Evolutionary conservation across 306 rosid species (phyloP), one percentile per base, ranked within the genome.

Genomic region (Nissolia schottii): DNA sequence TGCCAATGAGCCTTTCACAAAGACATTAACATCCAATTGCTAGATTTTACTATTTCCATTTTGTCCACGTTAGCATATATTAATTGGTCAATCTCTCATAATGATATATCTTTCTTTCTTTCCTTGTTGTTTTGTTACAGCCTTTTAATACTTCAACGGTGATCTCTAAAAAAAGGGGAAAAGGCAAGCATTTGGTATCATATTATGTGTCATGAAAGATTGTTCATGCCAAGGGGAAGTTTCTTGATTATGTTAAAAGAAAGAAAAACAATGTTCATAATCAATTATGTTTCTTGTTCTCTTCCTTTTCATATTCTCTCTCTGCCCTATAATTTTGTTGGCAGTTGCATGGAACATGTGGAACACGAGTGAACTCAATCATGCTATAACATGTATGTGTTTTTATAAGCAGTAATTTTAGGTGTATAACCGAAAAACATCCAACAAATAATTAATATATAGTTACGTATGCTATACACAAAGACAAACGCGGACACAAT

Each of bases 271-370:
- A 8, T 8, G 57, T 27, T 27, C 65, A 70, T 70, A 49, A 61
- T 54, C 48, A 70, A 19, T 10, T 35, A n/a, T n/a, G n/a, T 50
- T 10, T 18, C 50, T 22, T 59, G 20, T 61, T 5, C 49, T 50
- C 37, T 27, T 20, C 55, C 49, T 58, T n/a, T 40, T 76, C 24
- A 34, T 31, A 6, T n/a, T 67, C 63, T 40, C 64, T 11, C 37
- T 58, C 3, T 61, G 58, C 71, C 37, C 72, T 40, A 70, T 77
- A 4, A 77, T 61, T 63, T 51, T 68, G 80, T 61, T 77, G 80
- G 65, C 25, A 41, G 76, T 70, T 68, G 65, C 66, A 70, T 38
- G 81, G 45, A 38, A 51, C 20, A 19, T 32, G 34, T 41, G 51
- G 15, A 49, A 50, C 55, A 16, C 12, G 29, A 46, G 38, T 27